Conservation (phyloP, 2,329 filamentous ascomycete genomes). For the Aureobasidium sp. region DNA sequence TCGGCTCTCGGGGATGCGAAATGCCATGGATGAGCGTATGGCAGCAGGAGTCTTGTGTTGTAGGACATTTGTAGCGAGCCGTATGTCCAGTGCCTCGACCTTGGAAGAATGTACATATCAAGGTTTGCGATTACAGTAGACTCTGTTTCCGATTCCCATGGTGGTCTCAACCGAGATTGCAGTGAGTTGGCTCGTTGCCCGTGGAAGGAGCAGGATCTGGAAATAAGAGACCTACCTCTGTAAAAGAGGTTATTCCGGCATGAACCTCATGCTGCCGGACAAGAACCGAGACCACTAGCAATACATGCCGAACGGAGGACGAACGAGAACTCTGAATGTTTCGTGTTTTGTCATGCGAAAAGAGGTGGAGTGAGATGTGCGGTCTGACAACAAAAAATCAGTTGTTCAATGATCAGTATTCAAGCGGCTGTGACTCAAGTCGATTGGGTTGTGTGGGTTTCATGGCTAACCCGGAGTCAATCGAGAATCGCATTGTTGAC, state of each 20-base stretch:
- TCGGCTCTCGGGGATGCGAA: not conserved
- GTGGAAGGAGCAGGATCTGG: not conserved
- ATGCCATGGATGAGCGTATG: not conserved
- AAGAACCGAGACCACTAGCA: not conserved
- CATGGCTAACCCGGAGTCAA: not conserved
- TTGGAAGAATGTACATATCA: not conserved
- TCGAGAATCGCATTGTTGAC: not conserved
- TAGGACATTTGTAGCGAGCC: not conserved
- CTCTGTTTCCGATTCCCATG: not conserved
- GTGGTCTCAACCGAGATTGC: not conserved
- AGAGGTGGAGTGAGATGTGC: not conserved
- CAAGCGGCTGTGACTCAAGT: not conserved
- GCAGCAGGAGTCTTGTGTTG: not conserved
- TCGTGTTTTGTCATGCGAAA: not conserved
- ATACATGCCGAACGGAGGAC: not conserved
- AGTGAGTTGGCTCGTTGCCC: not conserved
- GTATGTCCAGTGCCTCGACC: not conserved
- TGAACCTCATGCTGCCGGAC: not conserved
- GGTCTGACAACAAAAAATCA: not conserved
- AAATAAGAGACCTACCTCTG: not conserved
- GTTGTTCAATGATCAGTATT: not conserved
- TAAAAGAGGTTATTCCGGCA: not conserved
- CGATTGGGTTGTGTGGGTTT: not conserved
- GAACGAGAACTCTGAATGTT: not conserved
- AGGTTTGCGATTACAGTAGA: not conserved